Base-by-base conservation (phyloP, 176 grass and related monocot species). In the Sorghum bicolor region DNA sequence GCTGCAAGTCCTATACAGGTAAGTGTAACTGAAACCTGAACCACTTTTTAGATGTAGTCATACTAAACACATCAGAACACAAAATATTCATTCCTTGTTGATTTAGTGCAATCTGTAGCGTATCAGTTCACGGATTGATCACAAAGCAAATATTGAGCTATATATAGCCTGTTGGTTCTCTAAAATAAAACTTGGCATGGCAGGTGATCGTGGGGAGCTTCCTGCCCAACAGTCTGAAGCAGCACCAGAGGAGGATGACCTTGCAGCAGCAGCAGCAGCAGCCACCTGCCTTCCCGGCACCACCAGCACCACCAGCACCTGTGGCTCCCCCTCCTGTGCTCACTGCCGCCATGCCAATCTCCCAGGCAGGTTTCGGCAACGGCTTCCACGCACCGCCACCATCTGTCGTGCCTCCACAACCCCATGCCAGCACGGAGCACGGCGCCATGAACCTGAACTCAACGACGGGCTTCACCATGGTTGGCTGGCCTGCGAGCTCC, bases 1-100 rank as follows among this genome's bases (percentile, higher is more conserved):
- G 96, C 96, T 67, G 93, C 93, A 15, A 90, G 91, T 81, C 96
- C 96, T 67, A 98, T 98, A 85, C 93, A 98, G 89, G 96, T 95
- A 86, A 26, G 4, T 71, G 58, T 15, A 8, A 61, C 41, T 33
- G 45, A 15, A 34, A 67, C 24, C 55, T 58, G 20, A 32, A 29
- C 65, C 29, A 76, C 73, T 74, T 61, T 78, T 32, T 41, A 37
- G n/a, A 63, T 53, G 10, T 8, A 41, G 26, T 80, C 26, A 76
- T 41, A 55, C 25, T 37, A 19, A n/a, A 67, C 17, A 28, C 32
- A n/a, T 14, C 36, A 48, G 34, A 45, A 19, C 2, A 76, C 6
- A 67, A 31, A 69, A n/a, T 50, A 28, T 9, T 2, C 5, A 38
- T 34, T 14, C 22, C 17, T 14, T 73, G 5, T 58, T 81, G 39